These are phyloP conservation scores for Cladosporium colombiae DNA, from an alignment of 2,329 filamentous ascomycete species.

Conservation along the genomic window DNA sequence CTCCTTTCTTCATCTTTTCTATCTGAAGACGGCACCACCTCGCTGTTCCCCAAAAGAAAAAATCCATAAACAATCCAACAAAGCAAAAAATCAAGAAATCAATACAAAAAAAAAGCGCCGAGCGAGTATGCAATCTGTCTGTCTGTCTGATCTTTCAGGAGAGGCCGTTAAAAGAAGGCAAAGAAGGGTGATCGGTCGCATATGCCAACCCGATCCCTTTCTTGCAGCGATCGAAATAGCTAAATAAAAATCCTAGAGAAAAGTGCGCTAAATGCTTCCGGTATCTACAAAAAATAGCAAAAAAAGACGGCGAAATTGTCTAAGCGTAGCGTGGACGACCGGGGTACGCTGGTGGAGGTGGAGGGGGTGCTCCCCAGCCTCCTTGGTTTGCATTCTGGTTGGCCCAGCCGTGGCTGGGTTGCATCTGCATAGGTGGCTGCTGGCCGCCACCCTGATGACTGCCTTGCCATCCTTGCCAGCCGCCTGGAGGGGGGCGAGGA, in stretches of 20 bases:
- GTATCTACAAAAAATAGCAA: conserved; percentile 11
- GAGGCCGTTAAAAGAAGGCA: background rate
- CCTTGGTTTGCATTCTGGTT: background rate
- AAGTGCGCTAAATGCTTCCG: background rate
- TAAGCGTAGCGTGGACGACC: conserved; percentile 14
- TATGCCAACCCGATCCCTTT: background rate
- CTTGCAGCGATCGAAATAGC: background rate
- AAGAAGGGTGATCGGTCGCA: background rate
- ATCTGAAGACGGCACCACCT: background rate
- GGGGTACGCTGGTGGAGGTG: conserved; percentile 9
- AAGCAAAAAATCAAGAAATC: background rate
- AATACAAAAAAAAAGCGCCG: background rate
- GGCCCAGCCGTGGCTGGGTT: background rate
- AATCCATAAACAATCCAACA: no score
- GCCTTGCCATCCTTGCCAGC: conserved; percentile 38
- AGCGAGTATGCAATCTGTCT: conserved; percentile 11
- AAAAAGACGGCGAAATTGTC: background rate
- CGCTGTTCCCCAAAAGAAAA: no score
- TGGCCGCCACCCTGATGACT: conserved; percentile 18
- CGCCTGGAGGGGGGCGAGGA: conserved; percentile 32
- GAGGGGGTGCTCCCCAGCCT: conserved; percentile 3
- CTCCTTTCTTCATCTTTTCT: background rate
- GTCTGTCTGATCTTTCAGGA: background rate
- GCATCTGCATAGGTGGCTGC: conserved; percentile 2
- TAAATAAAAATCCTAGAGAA: background rate